These are phyloP conservation scores for Recurvomyces mirabilis DNA, from an alignment of 495 filamentous ascomycete genomes.

Conservation along the genomic window DNA sequence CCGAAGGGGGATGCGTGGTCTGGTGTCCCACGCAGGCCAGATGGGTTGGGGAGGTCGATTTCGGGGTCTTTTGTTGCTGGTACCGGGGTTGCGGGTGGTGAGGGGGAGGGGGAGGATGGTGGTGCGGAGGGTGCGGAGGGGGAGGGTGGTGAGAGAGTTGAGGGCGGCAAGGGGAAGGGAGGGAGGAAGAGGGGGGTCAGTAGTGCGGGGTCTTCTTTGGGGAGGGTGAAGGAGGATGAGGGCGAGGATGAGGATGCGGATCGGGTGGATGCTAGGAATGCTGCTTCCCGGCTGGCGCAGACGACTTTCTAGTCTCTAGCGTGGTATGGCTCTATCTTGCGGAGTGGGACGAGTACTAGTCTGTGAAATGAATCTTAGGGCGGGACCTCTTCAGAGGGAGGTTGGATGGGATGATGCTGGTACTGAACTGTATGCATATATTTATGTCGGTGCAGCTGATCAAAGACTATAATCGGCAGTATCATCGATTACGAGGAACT, in stretches of 20 bases:
- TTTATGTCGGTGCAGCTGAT: too few species aligned
- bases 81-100: constrained; percentile 33
- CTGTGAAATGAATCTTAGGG: too few species aligned
- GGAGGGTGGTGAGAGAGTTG: constrained; percentile 34
- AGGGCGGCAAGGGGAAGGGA: too few species aligned
- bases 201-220: constrained; percentile 36
- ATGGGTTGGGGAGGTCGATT: constrained; percentile 63
- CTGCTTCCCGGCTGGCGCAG: constrained; percentile 81
- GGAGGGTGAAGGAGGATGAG: constrained; percentile 41
- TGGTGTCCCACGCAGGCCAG: constrained; percentile 72
- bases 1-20: constrained; percentile 96
- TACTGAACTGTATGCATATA: too few species aligned
- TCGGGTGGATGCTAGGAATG: constrained; percentile 86
- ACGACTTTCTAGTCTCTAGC: constrained; percentile 98
- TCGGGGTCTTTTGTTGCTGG: constrained; percentile 52
- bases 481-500: too few species aligned
- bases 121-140: constrained; percentile 31
- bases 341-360: too few species aligned
- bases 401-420: too few species aligned
- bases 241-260: constrained; percentile 95
- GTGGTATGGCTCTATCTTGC: too few species aligned
- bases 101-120: constrained; percentile 36
- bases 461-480: too few species aligned
- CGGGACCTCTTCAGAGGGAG: too few species aligned
- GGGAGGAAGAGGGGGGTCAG: constrained; percentile 52